Evolutionary conservation across 108 stramenopile species (phyloP).

Genomic region (Cyclostephanos tholiformis): DNA sequence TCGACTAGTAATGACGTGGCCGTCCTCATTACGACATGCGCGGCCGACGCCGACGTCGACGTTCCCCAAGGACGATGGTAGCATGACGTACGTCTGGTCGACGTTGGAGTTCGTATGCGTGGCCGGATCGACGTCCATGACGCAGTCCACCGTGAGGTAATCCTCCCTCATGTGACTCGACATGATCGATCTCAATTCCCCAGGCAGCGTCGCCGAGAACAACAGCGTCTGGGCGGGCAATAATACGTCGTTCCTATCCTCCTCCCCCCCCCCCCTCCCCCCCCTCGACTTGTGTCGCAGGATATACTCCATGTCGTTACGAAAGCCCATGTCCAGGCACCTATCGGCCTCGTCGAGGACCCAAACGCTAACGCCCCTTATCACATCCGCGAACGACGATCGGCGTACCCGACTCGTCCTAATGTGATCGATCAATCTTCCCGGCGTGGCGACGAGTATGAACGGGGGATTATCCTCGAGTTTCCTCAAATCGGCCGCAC

Average conservation of each 20-base stretch:
- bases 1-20: constrained; percentile 5
- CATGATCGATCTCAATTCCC: constrained; percentile 59
- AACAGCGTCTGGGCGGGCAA: constrained; percentile 60
- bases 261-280: constrained; percentile 19
- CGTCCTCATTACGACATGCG: too few relatives aligned
- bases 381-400: constrained; percentile 31
- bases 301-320: constrained; percentile 75
- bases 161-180: constrained; percentile 51
- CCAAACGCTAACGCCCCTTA: constrained; percentile 43
- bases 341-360: constrained; percentile 91
- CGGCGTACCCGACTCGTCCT: constrained; percentile 55
- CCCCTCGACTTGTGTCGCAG: constrained; percentile 33
- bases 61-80: constrained; percentile 58
- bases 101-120: constrained; percentile 43
- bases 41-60: too few relatives aligned
- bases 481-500: constrained; percentile 53
- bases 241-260: constrained; percentile 15
- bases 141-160: constrained; percentile 50
- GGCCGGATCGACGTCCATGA: constrained; percentile 47
- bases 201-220: constrained; percentile 84
- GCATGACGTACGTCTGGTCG: constrained; percentile 44
- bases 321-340: constrained; percentile 91
- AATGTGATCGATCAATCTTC: constrained; percentile 83
- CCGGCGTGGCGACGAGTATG: constrained; percentile 86
- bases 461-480: constrained; percentile 40